phyloP scores from a whole-genome alignment of 2,329 filamentous ascomycete species.

The Xylaria sp. region DNA sequence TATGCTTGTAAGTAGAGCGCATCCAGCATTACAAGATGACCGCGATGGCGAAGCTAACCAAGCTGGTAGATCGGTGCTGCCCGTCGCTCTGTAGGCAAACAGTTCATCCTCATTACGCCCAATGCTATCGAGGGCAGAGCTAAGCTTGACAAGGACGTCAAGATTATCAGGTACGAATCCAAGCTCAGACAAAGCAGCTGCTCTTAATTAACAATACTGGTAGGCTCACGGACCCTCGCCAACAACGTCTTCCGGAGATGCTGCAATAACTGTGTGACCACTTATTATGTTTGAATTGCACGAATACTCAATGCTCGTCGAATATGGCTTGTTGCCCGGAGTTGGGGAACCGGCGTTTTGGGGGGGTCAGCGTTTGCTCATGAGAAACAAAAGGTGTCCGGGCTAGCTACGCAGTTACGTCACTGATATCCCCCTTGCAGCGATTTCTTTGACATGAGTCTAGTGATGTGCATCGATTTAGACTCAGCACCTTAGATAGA shows the following conservation, averaged over 20 bases:
- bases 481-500: constrained; percentile 22
- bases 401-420: constrained; percentile 12
- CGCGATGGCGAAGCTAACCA: constrained; percentile 41
- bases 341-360: constrained; percentile 24
- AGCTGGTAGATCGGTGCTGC: constrained; percentile 78
- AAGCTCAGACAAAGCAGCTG: background rate
- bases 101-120: constrained; percentile 96
- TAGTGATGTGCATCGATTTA: constrained; percentile 17
- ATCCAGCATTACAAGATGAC: background rate
- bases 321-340: constrained; percentile 18
- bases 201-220: constrained; percentile 43
- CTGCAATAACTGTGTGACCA: constrained; percentile 34
- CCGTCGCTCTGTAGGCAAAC: constrained; percentile 84
- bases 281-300: constrained; percentile 16
- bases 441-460: background rate
- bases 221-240: constrained; percentile 70
- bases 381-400: constrained; percentile 4
- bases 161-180: constrained; percentile 72
- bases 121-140: constrained; percentile 77
- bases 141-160: constrained; percentile 74
- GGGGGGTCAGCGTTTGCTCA: constrained; percentile 10
- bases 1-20: constrained; percentile 77
- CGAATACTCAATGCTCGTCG: background rate
- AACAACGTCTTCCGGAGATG: constrained; percentile 58
- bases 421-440: constrained; percentile 5